Evolutionary conservation across 208 protist genomes (phyloP).

Genomic region (Entamoeba invadens): DNA sequence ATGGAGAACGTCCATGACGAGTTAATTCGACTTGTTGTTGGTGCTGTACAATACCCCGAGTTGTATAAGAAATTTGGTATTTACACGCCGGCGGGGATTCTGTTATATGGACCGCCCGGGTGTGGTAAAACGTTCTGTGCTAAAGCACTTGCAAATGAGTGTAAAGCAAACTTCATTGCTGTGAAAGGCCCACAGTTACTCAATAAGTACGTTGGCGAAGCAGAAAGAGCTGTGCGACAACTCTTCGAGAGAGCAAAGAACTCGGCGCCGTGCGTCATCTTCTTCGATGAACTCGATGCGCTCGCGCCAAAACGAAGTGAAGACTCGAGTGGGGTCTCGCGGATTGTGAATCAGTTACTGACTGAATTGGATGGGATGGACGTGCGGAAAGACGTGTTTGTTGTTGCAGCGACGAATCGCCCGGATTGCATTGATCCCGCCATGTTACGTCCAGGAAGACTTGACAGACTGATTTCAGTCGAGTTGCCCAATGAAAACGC

Average conservation of each 20-base stretch:
- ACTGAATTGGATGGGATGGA: conserved; percentile 97
- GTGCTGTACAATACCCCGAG: conserved; percentile 22
- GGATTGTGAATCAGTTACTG: conserved; percentile 95
- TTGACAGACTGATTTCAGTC: conserved; percentile 86
- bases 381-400: conserved; percentile 56
- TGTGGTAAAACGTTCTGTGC: conserved; percentile 54
- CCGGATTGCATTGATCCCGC: conserved; percentile 90
- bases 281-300: conserved; percentile 98
- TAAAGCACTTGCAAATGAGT: conserved; percentile 51
- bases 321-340: conserved; percentile 63
- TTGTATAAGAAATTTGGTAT: conserved; percentile 55
- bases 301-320: conserved; percentile 64
- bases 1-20: conserved; percentile 72
- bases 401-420: conserved; percentile 92
- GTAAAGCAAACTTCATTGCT: conserved; percentile 86
- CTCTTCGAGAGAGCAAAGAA: conserved; percentile 68
- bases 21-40: conserved; percentile 40
- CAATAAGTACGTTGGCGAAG: conserved; percentile 94
- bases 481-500: conserved; percentile 64
- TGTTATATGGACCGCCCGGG: conserved; percentile 87
- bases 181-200: conserved; percentile 76
- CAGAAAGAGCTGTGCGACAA: conserved; percentile 81
- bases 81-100: conserved; percentile 65
- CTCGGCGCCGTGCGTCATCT: conserved; percentile 82
- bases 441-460: conserved; percentile 80